phyloP scores from a whole-genome alignment of 495 filamentous ascomycete species.

The Annulohypoxylon bovei region DNA sequence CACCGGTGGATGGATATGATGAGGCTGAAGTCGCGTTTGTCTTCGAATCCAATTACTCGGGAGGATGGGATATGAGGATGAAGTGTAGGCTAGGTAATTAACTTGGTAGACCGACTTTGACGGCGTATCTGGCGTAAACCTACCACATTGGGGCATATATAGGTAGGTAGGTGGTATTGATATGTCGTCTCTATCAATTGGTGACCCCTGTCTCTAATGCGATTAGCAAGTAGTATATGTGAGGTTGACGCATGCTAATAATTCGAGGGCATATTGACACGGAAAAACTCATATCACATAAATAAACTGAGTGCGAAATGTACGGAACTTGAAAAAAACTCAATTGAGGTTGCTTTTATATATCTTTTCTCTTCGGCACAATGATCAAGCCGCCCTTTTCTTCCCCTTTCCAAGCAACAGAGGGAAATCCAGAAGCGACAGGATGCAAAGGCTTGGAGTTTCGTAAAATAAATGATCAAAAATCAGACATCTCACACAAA shows the following conservation, averaged over 20 bases:
- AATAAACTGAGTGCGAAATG: background rate
- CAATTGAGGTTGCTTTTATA: slow-evolving; percentile 32
- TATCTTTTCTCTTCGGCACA: slow-evolving; percentile 15
- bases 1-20: background rate
- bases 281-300: slow-evolving; percentile 8
- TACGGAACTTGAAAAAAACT: slow-evolving; percentile 22
- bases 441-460: slow-evolving; percentile 16
- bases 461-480: slow-evolving; percentile 27
- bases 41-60: background rate
- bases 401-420: slow-evolving; percentile 27
- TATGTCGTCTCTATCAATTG: too few species aligned
- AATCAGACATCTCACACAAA: slow-evolving; percentile 29
- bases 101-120: background rate
- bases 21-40: background rate
- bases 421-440: slow-evolving; percentile 26
- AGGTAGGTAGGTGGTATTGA: too few species aligned
- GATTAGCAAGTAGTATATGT: background rate
- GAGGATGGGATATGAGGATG: background rate
- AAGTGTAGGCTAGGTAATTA: background rate
- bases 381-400: background rate
- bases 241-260: background rate
- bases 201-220: background rate
- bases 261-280: background rate
- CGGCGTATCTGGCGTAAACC: background rate
- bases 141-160: too few species aligned